These are phyloP conservation scores for Monosporascus sp. DNA, from an alignment of 2,329 filamentous ascomycete genomes.

Conservation along the genomic window DNA sequence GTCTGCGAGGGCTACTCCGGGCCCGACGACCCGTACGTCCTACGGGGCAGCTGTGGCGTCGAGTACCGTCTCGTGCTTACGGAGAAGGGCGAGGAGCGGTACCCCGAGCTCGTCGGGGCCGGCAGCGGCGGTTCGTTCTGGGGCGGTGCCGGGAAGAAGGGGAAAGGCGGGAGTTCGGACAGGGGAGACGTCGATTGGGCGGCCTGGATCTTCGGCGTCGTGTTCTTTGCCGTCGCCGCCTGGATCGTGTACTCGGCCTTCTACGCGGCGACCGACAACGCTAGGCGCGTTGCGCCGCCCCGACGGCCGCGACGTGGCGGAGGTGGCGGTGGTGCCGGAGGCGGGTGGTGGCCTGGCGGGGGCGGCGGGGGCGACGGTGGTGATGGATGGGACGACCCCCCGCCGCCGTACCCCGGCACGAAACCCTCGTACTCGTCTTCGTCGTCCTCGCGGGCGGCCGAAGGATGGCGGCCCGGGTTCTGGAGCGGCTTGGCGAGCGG, in stretches of 20 bases:
- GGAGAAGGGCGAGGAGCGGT: conserved; percentile 65
- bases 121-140: conserved; percentile 26
- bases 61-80: conserved; percentile 82
- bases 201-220: conserved; percentile 50
- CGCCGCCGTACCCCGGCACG: conserved; percentile 47
- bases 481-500: conserved; percentile 66
- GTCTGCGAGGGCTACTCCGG: conserved; percentile 82
- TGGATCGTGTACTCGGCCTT: conserved; percentile 60
- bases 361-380: conserved; percentile 37
- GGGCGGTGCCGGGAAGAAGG: conserved; percentile 19
- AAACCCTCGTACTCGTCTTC: conserved; percentile 30
- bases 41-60: conserved; percentile 88
- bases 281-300: conserved; percentile 2
- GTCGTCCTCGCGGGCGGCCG: conserved; percentile 18
- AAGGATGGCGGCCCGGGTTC: conserved; percentile 67
- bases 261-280: conserved; percentile 12
- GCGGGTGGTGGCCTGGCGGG: conserved; percentile 36
- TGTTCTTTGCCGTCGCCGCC: conserved; percentile 55
- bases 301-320: conserved; percentile 24
- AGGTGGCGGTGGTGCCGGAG: conserved; percentile 34
- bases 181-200: not conserved
- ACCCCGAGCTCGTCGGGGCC: conserved; percentile 48
- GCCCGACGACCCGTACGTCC: conserved; percentile 74
- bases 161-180: conserved; percentile 12
- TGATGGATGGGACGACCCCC: conserved; percentile 38